Percentiles rank a stretch among this genome's conserved stretches.
phyloP scores from a whole-genome alignment of 768 basidiomycete species.

The Tricholoma matsutake region DNA sequence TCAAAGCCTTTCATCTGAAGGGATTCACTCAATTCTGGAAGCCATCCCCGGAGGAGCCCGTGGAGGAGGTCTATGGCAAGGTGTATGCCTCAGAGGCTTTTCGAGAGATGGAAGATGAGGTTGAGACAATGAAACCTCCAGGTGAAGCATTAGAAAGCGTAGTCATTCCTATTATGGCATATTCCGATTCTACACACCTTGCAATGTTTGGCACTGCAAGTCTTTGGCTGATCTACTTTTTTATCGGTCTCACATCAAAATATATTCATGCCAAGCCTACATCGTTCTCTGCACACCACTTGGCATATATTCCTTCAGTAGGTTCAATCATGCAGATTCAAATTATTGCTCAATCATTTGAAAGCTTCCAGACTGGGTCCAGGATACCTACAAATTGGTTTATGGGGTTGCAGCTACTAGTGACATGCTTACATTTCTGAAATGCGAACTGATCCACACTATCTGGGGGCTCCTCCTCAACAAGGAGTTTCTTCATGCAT shows the following conservation, averaged over 20 bases:
- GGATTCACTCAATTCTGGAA: background rate
- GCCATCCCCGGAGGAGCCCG: too few relatives aligned
- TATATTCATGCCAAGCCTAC: background rate
- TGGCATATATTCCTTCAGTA: slow-evolving; percentile 8
- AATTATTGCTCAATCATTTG: background rate
- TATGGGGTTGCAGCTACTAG: slow-evolving; percentile 10
- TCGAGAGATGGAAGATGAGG: background rate
- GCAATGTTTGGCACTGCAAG: too few relatives aligned
- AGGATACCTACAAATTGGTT: slow-evolving; percentile 18
- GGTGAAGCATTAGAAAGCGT: background rate
- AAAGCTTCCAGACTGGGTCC: slow-evolving; percentile 28
- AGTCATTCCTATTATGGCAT: background rate
- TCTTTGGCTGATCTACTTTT: too few relatives aligned
- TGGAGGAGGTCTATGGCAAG: too few relatives aligned
- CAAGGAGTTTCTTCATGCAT: slow-evolving; percentile 25
- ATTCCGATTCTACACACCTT: background rate
- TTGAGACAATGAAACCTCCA: slow-evolving; percentile 13
- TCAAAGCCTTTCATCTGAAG: background rate
- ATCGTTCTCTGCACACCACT: slow-evolving; percentile 10
- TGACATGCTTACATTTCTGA: slow-evolving; percentile 27
- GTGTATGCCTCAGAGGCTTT: too few relatives aligned
- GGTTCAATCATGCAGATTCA: slow-evolving; percentile 7
- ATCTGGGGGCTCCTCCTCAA: slow-evolving; percentile 25
- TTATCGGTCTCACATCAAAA: too few relatives aligned
- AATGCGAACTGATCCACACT: slow-evolving; percentile 29